Percentiles rank a stretch among this genome's conserved stretches.
These are phyloP conservation scores for Nothopassalora personata DNA, from an alignment of 2,329 filamentous ascomycete genomes.

Conservation along the genomic window DNA sequence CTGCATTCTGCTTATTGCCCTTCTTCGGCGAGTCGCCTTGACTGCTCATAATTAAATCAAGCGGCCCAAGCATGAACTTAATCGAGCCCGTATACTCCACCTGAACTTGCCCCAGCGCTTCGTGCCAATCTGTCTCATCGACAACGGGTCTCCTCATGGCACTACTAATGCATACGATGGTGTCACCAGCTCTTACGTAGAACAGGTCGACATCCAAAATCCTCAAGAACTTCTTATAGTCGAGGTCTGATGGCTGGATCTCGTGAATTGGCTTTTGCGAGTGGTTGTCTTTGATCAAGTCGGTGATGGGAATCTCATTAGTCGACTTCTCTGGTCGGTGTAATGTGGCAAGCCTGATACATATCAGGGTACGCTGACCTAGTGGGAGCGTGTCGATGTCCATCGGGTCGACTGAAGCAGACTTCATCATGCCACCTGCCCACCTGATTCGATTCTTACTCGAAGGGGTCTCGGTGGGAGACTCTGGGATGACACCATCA, in stretches of 20 bases:
- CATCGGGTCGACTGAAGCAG: background rate
- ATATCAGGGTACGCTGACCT: constrained; percentile 10
- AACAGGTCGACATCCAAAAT: constrained; percentile 7
- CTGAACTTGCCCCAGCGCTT: constrained; percentile 2
- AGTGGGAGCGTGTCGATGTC: background rate
- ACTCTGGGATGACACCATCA: background rate
- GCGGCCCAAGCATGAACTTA: background rate
- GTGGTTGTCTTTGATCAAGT: constrained; percentile 7
- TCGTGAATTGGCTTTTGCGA: constrained; percentile 1
- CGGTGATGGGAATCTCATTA: background rate
- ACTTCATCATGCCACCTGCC: constrained; percentile 3
- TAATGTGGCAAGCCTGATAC: constrained; percentile 1
- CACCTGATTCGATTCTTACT: constrained; percentile 4
- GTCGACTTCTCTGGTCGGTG: background rate
- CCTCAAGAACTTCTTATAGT: constrained; percentile 7
- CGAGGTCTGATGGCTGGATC: constrained; percentile 13
- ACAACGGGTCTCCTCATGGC: constrained; percentile 5
- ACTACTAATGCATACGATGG: constrained; percentile 13
- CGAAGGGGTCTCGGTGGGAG: background rate
- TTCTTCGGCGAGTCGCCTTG: background rate
- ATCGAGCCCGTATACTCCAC: background rate
- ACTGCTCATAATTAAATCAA: background rate
- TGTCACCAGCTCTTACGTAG: constrained; percentile 4
- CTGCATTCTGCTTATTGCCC: background rate
- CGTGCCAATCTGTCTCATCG: constrained; percentile 7